These are phyloP conservation scores for Geotrichum histeridarum DNA, from an alignment of 1,139 yeast genomes.

Conservation along the genomic window DNA sequence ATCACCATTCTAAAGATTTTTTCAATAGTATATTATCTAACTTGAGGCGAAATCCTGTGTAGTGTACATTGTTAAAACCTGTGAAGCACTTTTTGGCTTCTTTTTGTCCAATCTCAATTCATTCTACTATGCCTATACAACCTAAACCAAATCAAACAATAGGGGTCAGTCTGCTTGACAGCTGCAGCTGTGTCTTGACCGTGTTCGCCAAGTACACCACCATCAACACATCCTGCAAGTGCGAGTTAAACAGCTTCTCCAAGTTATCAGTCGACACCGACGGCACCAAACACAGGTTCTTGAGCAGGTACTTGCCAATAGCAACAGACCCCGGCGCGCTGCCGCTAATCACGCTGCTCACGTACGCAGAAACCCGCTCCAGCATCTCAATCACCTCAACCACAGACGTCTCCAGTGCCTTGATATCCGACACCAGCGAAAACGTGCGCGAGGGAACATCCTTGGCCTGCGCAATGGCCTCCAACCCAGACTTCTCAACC, in stretches of 20 bases:
- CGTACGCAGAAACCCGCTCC: conserved; percentile 50
- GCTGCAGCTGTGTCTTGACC: conserved; percentile 77
- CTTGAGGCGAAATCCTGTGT: too few species aligned
- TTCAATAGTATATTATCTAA: too few species aligned
- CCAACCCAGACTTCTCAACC: conserved; percentile 46
- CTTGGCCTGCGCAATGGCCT: conserved; percentile 36
- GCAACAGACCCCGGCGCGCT: conserved; percentile 43
- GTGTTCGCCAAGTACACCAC: conserved; percentile 80
- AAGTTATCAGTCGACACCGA: conserved; percentile 55
- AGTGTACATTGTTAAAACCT: background rate
- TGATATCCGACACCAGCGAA: conserved; percentile 42
- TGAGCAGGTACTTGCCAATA: conserved; percentile 64
- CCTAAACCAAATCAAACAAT: conserved; percentile 30
- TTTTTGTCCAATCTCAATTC: too few species aligned
- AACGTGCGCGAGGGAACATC: conserved; percentile 38
- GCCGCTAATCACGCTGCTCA: conserved; percentile 45
- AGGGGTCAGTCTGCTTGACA: conserved; percentile 70
- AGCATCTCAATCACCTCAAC: conserved; percentile 53
- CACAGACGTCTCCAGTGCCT: conserved; percentile 52
- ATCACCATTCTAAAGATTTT: too few species aligned
- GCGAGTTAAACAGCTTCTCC: conserved; percentile 60
- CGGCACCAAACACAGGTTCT: conserved; percentile 59
- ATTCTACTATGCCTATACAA: too few species aligned
- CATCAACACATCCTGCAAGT: conserved; percentile 77
- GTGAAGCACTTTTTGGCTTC: too few species aligned